A percentile compares a stretch with the other conserved stretches of the same genome.
These are phyloP conservation scores for Sporothrix brunneoviolacea DNA, from an alignment of 2,329 filamentous ascomycete genomes.

Conservation along the genomic window DNA sequence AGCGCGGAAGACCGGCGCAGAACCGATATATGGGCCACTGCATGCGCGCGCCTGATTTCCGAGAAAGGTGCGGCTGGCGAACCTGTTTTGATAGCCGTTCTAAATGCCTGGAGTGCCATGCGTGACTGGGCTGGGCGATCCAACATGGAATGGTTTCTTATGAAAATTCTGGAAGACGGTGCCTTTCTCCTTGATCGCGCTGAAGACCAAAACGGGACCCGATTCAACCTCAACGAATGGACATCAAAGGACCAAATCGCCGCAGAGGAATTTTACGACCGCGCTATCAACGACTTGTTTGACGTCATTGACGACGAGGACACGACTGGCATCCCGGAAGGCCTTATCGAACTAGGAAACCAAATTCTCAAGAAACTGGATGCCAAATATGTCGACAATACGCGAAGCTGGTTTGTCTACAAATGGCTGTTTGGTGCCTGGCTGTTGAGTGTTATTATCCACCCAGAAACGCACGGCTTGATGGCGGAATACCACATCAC, in stretches of 20 bases:
- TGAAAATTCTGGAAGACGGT: slow-evolving; percentile 89
- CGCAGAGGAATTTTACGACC: slow-evolving; percentile 82
- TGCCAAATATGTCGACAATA: slow-evolving; percentile 63
- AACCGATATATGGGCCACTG: slow-evolving; percentile 81
- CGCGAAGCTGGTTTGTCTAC: slow-evolving; percentile 76
- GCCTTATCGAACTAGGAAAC: slow-evolving; percentile 75
- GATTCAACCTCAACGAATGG: slow-evolving; percentile 65
- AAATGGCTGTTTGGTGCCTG: slow-evolving; percentile 92
- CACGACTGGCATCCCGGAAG: slow-evolving; percentile 76
- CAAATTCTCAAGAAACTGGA: slow-evolving; percentile 75
- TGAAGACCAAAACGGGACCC: slow-evolving; percentile 67
- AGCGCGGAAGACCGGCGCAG: slow-evolving; percentile 73
- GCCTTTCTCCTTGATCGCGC: slow-evolving; percentile 83
- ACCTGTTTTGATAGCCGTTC: slow-evolving; percentile 72
- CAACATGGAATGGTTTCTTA: slow-evolving; percentile 88
- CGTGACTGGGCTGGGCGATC: slow-evolving; percentile 84
- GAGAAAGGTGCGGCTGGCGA: slow-evolving; percentile 70
- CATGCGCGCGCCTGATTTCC: slow-evolving; percentile 75
- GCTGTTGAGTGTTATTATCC: slow-evolving; percentile 73
- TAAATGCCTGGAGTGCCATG: slow-evolving; percentile 82
- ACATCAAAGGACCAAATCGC: slow-evolving; percentile 73
- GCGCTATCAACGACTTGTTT: slow-evolving; percentile 74
- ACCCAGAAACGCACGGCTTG: slow-evolving; percentile 74
- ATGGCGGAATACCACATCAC: slow-evolving; percentile 90
- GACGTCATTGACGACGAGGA: slow-evolving; percentile 80